Evolutionary conservation across 1,284 basidiomycete genomes (phyloP), one percentile per base, ranked within the genome.

Genomic region (Coniferiporia weirii): DNA sequence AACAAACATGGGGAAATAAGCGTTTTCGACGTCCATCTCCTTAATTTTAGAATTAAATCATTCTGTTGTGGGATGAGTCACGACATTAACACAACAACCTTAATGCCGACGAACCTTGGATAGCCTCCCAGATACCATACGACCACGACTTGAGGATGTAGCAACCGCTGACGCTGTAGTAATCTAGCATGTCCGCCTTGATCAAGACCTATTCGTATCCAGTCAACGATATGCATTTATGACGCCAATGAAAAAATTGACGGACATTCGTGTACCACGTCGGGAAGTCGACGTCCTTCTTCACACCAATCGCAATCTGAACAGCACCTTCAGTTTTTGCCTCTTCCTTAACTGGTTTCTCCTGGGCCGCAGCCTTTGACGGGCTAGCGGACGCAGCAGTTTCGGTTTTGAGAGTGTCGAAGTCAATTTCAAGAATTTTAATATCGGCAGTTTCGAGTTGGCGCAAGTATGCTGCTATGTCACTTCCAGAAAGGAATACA

Each of bases 1-100:
- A 54, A 99, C 93, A 68, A 99, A 98, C 94, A 99, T 98, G 13
- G 96, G 97, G 82, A 99, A 99, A 72, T 98, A 99, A 47, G 94
- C 89, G 74, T 99, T 98, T 72, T 97, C 91, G 35, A 99, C 95
- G 49, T 90, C 97, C 68, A 98, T 82, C 68, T 92, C 91, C 76
- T 93, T 95, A 79, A 98, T 98, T 71, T 89, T 80, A 54, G 75
- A 74, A 71, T 98, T 92, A 78, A 98, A 98, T 92, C 93, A 97
- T 64, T 81, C 90, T 93, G 66, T 3, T 20, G n/a, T 54, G 58
- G 13, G 61, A 52, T 27, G 22, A 54, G 40, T 32, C 44, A 40
- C 8, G 8, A 1, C 8, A 9, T 12, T 40, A 35, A 54, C 60
- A 32, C 56, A 35, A 54, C 55, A 17, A 15, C 34, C 56, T 34